phyloP scores from a whole-genome alignment of 2,329 filamentous ascomycete species.

The Fusarium pseudograminearum region DNA sequence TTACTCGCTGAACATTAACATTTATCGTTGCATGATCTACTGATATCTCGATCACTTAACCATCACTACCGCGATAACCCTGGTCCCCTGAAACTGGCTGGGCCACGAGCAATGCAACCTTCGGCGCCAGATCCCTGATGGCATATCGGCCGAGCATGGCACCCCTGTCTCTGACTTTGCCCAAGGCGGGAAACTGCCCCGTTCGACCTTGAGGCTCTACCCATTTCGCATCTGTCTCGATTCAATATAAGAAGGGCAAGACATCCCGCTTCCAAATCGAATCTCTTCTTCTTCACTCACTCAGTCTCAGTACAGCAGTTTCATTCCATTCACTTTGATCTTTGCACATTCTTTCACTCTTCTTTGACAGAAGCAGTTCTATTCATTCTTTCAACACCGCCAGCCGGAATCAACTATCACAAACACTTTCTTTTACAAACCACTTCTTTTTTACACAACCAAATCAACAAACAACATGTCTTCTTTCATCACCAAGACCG shows the following conservation, averaged over 20 bases:
- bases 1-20: background rate
- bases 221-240: background rate
- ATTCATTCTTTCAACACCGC: conserved; percentile 45
- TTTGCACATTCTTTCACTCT: conserved; percentile 45
- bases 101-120: conserved; percentile 33
- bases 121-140: conserved; percentile 30
- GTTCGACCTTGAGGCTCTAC: conserved; percentile 32
- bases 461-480: conserved; percentile 41
- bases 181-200: conserved; percentile 26
- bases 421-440: conserved; percentile 19
- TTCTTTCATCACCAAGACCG: conserved; percentile 45
- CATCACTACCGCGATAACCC: conserved; percentile 1
- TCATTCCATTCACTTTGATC: conserved; percentile 48
- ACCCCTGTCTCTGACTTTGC: conserved; percentile 22
- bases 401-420: conserved; percentile 36
- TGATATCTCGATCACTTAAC: conserved; percentile 10
- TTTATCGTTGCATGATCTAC: conserved; percentile 29
- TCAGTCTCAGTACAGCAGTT: conserved; percentile 48
- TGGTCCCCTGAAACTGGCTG: conserved; percentile 38
- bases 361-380: conserved; percentile 52
- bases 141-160: conserved; percentile 29
- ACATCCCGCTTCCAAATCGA: background rate
- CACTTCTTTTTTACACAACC: conserved; percentile 4
- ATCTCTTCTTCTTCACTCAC: conserved; percentile 25
- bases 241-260: conserved; percentile 38